Base-by-base conservation (phyloP, 768 basidiomycete genomes). In the Suillus bovinus region DNA sequence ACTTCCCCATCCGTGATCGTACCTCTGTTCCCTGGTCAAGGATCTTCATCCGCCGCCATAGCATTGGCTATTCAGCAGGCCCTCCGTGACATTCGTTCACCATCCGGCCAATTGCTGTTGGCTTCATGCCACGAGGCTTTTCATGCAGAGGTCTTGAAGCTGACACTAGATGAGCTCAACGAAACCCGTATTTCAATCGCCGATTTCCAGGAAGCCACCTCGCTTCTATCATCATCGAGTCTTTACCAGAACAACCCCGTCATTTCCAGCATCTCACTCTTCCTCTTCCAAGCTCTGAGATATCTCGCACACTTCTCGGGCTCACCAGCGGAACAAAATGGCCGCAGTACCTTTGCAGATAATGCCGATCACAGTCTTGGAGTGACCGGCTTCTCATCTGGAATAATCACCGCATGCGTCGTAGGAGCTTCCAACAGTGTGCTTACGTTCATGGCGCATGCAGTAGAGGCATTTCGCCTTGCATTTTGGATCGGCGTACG, bases 21-120 rank as follows among this genome's bases (percentile, higher is more conserved):
- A 50, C 86, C 83, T 4, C 71, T 86, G 20, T 88, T 88, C 66
- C 77, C 82, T 49, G 86, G 86, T 7, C 86, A 88, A 67, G 86
- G 84, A 3, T 78, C 80, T 4, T 56, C 76, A 13, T 71, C 72
- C 14, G 64, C 75, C 27, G 76, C 74, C 53, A 64, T 77, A 31
- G 59, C 64, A 17, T 69, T 71, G 36, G 74, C 76, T 17, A 72
- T 72, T 8, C 71, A 76, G 29, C 79, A 79, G 67, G 80, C 80
- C 7, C 60, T 80, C 22, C 70, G 66, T 34, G 82, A 83, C 63
- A 79, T 80, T 20, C 70, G 73, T 31, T 78, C 80, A 14, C 71
- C 80, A 5, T 68, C 73, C 2, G 83, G 81, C 2, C 68, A 74
- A 13, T 67, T 82, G 38, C 74, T 88, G 34, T 75, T 86, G 38